Evolutionary conservation across 352 stramenopile genomes (phyloP).

Genomic region (Stephanocyclus meneghinianus): DNA sequence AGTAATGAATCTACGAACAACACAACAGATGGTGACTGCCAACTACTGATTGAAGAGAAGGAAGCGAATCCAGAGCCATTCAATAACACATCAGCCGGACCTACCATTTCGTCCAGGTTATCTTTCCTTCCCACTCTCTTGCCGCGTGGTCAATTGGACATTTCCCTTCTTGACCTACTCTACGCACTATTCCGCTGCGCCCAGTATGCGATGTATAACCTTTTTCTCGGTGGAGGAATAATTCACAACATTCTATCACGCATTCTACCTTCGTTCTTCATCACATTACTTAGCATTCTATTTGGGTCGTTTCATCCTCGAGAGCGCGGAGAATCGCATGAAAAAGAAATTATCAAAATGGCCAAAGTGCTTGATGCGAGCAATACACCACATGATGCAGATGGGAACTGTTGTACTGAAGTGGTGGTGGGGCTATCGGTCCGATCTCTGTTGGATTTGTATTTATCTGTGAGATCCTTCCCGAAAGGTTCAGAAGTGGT

Average conservation of each 20-base stretch:
- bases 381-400: background rate
- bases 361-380: slow-evolving; percentile 3
- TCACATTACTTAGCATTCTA: slow-evolving; percentile 17
- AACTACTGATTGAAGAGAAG: background rate
- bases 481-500: slow-evolving; percentile 66
- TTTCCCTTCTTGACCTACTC: slow-evolving; percentile 59
- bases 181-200: slow-evolving; percentile 57
- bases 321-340: background rate
- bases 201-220: slow-evolving; percentile 17
- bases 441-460: slow-evolving; percentile 58
- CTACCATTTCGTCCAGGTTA: background rate
- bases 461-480: slow-evolving; percentile 47
- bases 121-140: slow-evolving; percentile 35
- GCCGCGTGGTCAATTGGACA: slow-evolving; percentile 71
- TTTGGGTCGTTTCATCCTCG: slow-evolving; percentile 36
- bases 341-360: slow-evolving; percentile 42
- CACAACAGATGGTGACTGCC: background rate
- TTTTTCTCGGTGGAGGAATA: slow-evolving; percentile 23
- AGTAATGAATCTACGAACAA: background rate
- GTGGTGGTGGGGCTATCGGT: slow-evolving; percentile 69
- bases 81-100: background rate
- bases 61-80: background rate
- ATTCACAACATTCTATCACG: slow-evolving; percentile 17
- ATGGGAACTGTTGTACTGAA: slow-evolving; percentile 10
- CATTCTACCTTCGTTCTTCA: slow-evolving; percentile 26